Evolutionary conservation across 331 rosid genomes (phyloP), one percentile per base, ranked within the genome.

Genomic region (Arachis monticola): DNA sequence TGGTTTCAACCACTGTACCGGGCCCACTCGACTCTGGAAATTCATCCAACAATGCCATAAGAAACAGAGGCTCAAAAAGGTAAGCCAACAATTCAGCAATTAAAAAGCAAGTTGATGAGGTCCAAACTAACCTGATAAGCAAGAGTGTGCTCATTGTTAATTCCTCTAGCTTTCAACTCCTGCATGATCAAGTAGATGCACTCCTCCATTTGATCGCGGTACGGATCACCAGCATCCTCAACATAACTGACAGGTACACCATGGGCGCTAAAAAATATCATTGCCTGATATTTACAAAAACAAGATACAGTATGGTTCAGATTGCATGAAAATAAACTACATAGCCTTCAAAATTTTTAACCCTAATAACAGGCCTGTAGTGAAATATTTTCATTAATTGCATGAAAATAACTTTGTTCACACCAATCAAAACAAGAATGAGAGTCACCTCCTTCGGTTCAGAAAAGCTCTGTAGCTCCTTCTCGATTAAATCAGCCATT

Each of bases 21-120:
- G 99, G 78, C 99, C 99, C 82, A 95, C 99, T 46, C 99, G 97
- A 82, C 99, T 95, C 99, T 95, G 85, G 74, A 10, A 82, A 64
- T 69, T 35, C 50, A 67, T 75, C 77, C 77, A 67, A 74, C 61
- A 69, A 77, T 62, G 73, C 40, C 58, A 61, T 69, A 40, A 69
- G 79, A 69, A 57, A 38, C 8, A 44, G 11, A 14, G 70, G 67
- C 57, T 67, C 38, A n/a, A 77, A 30, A 46, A 35, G 8, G 68
- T 14, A 35, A 70, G 52, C 22, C 59, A 71, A 51, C 9, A 50
- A 51, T 47, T 45, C 61, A 30, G 10, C 0, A 27, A 38, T 53
- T 69, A 70, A 67, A 59, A 73, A 50, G 77, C 56, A 14, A 32
- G 51, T 60, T 44, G 55, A 60, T 58, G 52, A 67, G 69, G 68